Percentiles rank a stretch among this genome's conserved stretches.
Conservation (phyloP, 345 rosid species). For the Gossypium raimondii region DNA sequence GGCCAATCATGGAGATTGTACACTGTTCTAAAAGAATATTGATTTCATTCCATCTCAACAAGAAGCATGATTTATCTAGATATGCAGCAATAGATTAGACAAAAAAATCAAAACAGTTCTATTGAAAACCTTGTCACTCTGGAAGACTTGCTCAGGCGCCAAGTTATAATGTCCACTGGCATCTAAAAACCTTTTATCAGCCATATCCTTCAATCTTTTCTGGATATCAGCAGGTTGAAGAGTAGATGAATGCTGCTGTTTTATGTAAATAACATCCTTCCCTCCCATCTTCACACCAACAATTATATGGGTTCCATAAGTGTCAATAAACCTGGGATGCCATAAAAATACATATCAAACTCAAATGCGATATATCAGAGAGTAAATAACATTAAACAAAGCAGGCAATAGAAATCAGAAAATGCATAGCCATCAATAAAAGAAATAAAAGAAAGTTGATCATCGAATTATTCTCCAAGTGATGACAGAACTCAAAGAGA, state of each 20-base stretch:
- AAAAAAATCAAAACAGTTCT: background rate
- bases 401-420: background rate
- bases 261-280: slow-evolving; percentile 67
- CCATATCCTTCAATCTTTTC: slow-evolving; percentile 57
- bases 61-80: background rate
- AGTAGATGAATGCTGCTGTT: slow-evolving; percentile 61
- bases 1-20: background rate
- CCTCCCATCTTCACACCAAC: slow-evolving; percentile 81
- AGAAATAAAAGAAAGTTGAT: background rate
- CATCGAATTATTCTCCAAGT: background rate
- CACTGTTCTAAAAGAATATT: background rate
- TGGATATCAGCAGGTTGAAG: slow-evolving; percentile 62
- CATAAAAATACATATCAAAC: slow-evolving; percentile 5
- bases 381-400: background rate
- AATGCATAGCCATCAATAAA: background rate
- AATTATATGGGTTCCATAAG: slow-evolving; percentile 67
- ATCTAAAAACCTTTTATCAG: slow-evolving; percentile 61
- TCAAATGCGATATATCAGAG: background rate
- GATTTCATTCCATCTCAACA: slow-evolving; percentile 1
- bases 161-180: slow-evolving; percentile 37
- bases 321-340: slow-evolving; percentile 55
- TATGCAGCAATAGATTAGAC: background rate
- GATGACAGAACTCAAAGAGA: background rate
- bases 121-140: slow-evolving; percentile 37
- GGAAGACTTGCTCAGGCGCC: slow-evolving; percentile 33